These are phyloP conservation scores for Magnusiomyces suaveolens DNA, from an alignment of 1,139 yeast species.

Conservation along the genomic window DNA sequence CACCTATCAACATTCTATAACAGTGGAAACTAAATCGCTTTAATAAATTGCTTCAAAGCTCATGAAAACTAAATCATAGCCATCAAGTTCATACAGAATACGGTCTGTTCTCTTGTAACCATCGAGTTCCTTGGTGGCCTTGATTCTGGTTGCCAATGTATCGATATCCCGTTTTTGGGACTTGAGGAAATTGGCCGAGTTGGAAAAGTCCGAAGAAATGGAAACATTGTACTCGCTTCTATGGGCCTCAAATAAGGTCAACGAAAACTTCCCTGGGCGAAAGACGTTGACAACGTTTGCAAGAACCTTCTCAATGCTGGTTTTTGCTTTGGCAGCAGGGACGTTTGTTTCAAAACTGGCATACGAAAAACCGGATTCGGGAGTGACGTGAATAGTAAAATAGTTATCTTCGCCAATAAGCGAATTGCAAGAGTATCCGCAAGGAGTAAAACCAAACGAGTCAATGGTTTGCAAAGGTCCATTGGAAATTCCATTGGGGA, in stretches of 20 bases:
- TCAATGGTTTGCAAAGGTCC: conserved; percentile 39
- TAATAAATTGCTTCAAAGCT: conserved; percentile 26
- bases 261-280: conserved; percentile 67
- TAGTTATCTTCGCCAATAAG: conserved; percentile 49
- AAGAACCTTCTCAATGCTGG: conserved; percentile 43
- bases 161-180: background rate
- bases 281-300: conserved; percentile 53
- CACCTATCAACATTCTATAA: too few species aligned
- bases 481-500: conserved; percentile 26
- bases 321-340: conserved; percentile 39
- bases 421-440: conserved; percentile 90
- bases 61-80: conserved; percentile 39
- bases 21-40: background rate
- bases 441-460: conserved; percentile 89
- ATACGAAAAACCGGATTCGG: conserved; percentile 89
- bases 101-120: conserved; percentile 60
- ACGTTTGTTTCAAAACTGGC: conserved; percentile 92
- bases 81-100: conserved; percentile 60
- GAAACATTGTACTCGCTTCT: conserved; percentile 13
- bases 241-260: conserved; percentile 48
- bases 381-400: conserved; percentile 89
- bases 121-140: conserved; percentile 26
- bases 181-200: conserved; percentile 3
- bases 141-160: conserved; percentile 2
- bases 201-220: conserved; percentile 9